Evolutionary conservation across 2,329 filamentous ascomycete genomes (phyloP).

Genomic region (Fusarium pseudocircinatum): DNA sequence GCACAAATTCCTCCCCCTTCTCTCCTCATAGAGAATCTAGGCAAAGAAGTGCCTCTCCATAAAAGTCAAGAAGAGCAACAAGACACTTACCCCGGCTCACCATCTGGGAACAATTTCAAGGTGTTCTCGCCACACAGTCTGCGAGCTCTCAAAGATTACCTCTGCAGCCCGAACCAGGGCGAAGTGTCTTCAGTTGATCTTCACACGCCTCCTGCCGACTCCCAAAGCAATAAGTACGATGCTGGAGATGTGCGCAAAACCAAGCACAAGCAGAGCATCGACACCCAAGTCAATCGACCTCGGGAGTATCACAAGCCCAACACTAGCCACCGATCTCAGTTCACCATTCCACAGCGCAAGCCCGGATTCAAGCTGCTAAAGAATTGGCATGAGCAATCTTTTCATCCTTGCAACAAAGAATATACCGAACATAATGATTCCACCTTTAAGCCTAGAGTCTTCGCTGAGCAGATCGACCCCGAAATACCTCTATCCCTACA

Average conservation of each 20-base stretch:
- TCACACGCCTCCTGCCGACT: conserved; percentile 20
- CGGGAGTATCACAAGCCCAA: background rate
- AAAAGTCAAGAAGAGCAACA: background rate
- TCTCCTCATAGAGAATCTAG: conserved; percentile 25
- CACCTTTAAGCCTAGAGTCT: background rate
- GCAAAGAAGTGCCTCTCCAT: background rate
- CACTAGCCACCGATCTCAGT: conserved; percentile 1
- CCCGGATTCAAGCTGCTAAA: background rate
- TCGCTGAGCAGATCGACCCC: conserved; percentile 7
- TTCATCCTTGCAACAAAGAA: conserved; percentile 13
- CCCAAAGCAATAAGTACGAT: background rate
- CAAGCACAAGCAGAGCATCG: background rate
- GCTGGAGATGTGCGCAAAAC: background rate
- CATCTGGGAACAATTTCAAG: background rate
- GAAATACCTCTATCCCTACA: background rate
- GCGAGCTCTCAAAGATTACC: background rate
- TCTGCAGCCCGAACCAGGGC: conserved; percentile 3
- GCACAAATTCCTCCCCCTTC: conserved; percentile 18
- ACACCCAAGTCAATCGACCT: background rate
- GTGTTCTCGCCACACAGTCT: background rate
- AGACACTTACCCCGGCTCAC: background rate
- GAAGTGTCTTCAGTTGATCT: conserved; percentile 17
- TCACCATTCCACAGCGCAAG: background rate
- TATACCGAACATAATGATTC: conserved; percentile 10
- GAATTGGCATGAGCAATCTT: conserved; percentile 7